These are phyloP conservation scores for Gastrodia elata DNA, from an alignment of 106 monocot species.

Conservation along the genomic window DNA sequence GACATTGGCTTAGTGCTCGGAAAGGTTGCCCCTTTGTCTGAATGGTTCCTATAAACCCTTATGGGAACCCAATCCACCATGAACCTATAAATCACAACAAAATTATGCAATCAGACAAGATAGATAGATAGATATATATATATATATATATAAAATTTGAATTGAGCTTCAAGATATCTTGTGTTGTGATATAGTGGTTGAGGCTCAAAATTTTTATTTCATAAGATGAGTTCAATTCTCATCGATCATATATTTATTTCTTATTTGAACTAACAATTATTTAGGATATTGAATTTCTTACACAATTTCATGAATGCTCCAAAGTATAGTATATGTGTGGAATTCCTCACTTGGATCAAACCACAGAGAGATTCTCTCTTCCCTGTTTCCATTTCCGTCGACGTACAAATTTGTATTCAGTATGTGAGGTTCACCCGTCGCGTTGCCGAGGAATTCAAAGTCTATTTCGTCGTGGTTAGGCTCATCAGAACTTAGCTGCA, in stretches of 20 bases:
- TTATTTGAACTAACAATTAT: too few species aligned
- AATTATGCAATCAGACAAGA: too few species aligned
- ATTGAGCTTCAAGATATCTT: too few species aligned
- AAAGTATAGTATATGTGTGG: slow-evolving; percentile 54
- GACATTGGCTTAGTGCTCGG: slow-evolving; percentile 56
- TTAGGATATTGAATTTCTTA: too few species aligned
- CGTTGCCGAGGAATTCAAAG: slow-evolving; percentile 55
- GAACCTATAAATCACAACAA: slow-evolving; percentile 29
- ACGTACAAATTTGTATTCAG: slow-evolving; percentile 54
- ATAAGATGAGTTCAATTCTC: too few species aligned
- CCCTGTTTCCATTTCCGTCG: slow-evolving; percentile 39
- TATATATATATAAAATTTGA: too few species aligned
- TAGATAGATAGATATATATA: too few species aligned
- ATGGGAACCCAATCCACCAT: slow-evolving; percentile 72
- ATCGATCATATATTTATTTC: too few species aligned
- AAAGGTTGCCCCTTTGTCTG: slow-evolving; percentile 39
- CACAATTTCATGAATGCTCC: slow-evolving; percentile 53
- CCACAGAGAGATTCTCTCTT: slow-evolving; percentile 61
- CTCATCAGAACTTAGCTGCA: slow-evolving; percentile 18
- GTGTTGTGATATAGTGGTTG: too few species aligned
- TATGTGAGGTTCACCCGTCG: slow-evolving; percentile 33
- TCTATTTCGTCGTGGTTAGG: slow-evolving; percentile 48
- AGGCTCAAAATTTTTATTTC: too few species aligned
- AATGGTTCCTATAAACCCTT: slow-evolving; percentile 52
- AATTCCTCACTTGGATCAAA: slow-evolving; percentile 59